Base-by-base conservation (phyloP, 2,329 filamentous ascomycete species). In the Escovopsis sp. region DNA sequence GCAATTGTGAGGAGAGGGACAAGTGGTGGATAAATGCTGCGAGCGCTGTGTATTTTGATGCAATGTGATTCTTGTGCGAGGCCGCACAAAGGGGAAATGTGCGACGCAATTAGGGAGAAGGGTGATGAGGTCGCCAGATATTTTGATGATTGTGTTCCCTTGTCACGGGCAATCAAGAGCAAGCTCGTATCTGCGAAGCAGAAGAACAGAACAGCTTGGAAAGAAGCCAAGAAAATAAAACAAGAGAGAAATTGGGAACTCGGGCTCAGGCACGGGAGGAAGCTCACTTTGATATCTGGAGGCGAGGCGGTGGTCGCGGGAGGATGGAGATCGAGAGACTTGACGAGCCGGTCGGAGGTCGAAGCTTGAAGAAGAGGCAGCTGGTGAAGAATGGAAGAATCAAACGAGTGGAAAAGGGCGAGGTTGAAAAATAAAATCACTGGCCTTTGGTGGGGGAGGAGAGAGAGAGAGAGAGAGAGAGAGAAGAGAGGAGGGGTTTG, bases 41-140 rank as follows among this genome's bases (percentile, higher is more conserved):
- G 25, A 15, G 24, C 40, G 43, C 43, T 43, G 37, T 40, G 41
- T 38, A 30, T 44, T 40, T 32, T 39, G 46, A 45, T 37, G 45
- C 42, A 37, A 40, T 35, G 33, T 51, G 53, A 50, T 54, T 49
- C 48, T 57, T 55, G 51, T 46, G 50, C 54, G 50, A 55, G 50
- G 43, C 40, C 15, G 43, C 36, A 61, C 53, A 60, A 45, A 53
- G 42, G 47, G 45, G 37, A 20, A 20, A 43, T 44, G 53, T 53
- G 43, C 44, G 49, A 56, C 53, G 41, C 31, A 29, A 37, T 41
- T 39, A 36, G 45, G 43, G 45, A 46, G 40, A 47, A 47, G 44
- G 47, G 43, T 53, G 34, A 40, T 46, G 44, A 27, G 35, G 11
- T 39, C 16, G 16, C 13, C 41, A 41, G 44, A 41, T 2, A 4